Evolutionary conservation across 805 yeast species (phyloP), one percentile per base, ranked within the genome.

Genomic region (Lachancea dasiensis): DNA sequence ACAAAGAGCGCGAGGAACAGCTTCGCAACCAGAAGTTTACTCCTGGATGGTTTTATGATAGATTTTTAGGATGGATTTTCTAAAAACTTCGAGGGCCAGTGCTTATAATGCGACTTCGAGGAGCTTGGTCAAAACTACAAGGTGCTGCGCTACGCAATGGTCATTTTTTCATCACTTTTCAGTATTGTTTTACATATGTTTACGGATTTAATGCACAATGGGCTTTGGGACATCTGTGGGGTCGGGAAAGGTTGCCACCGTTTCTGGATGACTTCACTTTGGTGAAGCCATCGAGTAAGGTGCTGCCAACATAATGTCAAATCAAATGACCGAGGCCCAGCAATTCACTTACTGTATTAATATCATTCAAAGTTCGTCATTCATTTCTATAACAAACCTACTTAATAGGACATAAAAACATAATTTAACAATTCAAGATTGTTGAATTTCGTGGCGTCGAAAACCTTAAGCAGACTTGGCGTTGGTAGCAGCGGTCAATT

Each of bases 401-500:
- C 33, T 30, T 30, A 17, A 16, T 30, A 17, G 33, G n/a, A n/a
- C n/a, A 35, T 22, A 25, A 18, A 25, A 35, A 13, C 24, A 35
- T 27, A 13, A 16, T 28, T 13, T 9, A 9, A 25, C 17, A 25
- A 34, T 22, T 7, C 24, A 7, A 22, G 10, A 22, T 22, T 22
- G 24, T 22, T 22, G 24, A 10, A 8, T 22, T 14, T 22, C 10
- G 24, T 10, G 24, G 10, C 7, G n/a, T 21, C 22, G n/a, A n/a
- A n/a, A n/a, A n/a, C 29, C 31, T 38, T 38, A 38, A 19, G 27
- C 30, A 49, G 58, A 60, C 52, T 58, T 60, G 39, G 64, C 65
- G 57, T 72, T 73, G 47, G 63, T 63, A 42, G 66, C 54, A 45
- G 77, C 77, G 38, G 79, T 69, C 52, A 79, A 64, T 61, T 77